Evolutionary conservation across 2,329 filamentous ascomycete species (phyloP).

Genomic region (Fusarium verrucosum): DNA sequence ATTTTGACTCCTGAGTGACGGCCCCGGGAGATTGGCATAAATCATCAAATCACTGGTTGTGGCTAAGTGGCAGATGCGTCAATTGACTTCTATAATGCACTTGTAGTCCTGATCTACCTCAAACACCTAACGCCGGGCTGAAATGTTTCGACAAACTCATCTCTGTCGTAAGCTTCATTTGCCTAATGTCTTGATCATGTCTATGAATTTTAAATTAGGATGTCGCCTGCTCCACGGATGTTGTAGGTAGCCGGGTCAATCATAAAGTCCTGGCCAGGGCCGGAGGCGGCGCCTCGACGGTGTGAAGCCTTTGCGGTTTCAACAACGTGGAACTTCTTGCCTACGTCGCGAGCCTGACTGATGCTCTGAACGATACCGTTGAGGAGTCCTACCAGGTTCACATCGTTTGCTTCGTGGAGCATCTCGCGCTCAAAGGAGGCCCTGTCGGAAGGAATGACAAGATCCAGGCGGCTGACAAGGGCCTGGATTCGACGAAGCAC

Average conservation of each 20-base stretch:
- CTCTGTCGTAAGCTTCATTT: neutral
- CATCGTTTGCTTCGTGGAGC: slow-evolving; percentile 82
- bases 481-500: slow-evolving; percentile 90
- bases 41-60: neutral
- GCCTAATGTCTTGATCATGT: neutral
- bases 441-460: slow-evolving; percentile 77
- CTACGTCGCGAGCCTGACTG: slow-evolving; percentile 75
- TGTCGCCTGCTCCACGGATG: slow-evolving; percentile 45
- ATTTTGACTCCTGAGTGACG: neutral
- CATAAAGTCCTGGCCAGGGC: slow-evolving; percentile 34
- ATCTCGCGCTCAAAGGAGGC: slow-evolving; percentile 75
- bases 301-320: slow-evolving; percentile 52
- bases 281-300: slow-evolving; percentile 34
- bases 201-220: slow-evolving; percentile 43
- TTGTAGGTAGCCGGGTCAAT: slow-evolving; percentile 38
- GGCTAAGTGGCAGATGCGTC: neutral
- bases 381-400: slow-evolving; percentile 79
- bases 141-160: slow-evolving; percentile 25
- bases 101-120: slow-evolving; percentile 28
- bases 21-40: neutral
- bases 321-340: slow-evolving; percentile 75
- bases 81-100: slow-evolving; percentile 7
- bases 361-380: slow-evolving; percentile 78
- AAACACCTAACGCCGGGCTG: slow-evolving; percentile 44
- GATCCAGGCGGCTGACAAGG: slow-evolving; percentile 81